Percentiles rank a stretch among this genome's conserved stretches.
Evolutionary conservation across 192 early-diverging fungal genomes (phyloP).

Genomic region (Backusella tarrabulga): DNA sequence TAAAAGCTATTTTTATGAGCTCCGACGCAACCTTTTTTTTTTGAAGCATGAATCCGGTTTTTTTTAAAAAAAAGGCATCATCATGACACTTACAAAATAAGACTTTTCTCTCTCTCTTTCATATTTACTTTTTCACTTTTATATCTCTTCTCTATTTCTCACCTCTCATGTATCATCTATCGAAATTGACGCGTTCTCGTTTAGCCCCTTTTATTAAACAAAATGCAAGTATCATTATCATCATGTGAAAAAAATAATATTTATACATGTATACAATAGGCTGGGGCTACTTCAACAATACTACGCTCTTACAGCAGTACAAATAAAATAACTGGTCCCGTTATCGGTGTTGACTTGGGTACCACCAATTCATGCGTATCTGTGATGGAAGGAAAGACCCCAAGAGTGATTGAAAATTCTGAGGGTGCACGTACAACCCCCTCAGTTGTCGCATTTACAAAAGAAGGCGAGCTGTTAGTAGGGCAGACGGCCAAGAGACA

Average conservation of each 20-base stretch:
- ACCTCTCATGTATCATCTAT: background rate
- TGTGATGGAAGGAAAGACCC: slow-evolving; percentile 97
- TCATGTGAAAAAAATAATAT: background rate
- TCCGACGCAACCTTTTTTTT: background rate
- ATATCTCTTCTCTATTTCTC: background rate
- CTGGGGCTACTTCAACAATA: slow-evolving; percentile 15
- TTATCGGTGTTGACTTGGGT: slow-evolving; percentile 99
- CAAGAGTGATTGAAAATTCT: slow-evolving; percentile 96
- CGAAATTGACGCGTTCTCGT: background rate
- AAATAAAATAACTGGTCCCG: slow-evolving; percentile 78
- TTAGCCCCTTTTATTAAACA: background rate
- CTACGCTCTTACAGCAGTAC: slow-evolving; percentile 56
- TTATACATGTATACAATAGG: background rate
- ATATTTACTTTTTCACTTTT: background rate
- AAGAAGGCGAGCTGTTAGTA: slow-evolving; percentile 95
- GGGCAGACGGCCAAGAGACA: slow-evolving; percentile 99
- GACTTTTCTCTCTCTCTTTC: background rate
- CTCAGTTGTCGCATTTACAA: slow-evolving; percentile 93
- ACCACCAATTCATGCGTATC: slow-evolving; percentile 99
- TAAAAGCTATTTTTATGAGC: background rate
- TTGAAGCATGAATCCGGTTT: background rate
- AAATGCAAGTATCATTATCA: background rate
- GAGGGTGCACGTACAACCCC: slow-evolving; percentile 97
- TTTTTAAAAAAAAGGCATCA: background rate
- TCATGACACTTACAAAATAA: background rate